Conservation (phyloP, 345 rosid species). For the Eucalyptus pauciflora region DNA sequence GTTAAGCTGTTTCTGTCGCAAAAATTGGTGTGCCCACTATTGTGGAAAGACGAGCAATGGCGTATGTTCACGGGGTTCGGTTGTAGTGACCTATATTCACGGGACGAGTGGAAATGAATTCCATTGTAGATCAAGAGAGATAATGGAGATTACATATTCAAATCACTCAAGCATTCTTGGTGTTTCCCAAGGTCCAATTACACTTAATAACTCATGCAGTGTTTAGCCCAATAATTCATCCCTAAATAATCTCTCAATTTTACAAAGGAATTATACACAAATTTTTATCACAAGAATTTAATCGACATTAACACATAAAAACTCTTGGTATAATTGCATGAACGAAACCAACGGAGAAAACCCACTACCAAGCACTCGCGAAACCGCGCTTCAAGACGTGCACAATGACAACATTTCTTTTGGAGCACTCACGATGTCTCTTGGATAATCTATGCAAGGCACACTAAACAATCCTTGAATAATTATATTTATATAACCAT, state of each 20-base stretch:
- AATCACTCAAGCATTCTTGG: too few species aligned
- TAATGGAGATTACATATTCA: accelerated
- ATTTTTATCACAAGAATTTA: too few species aligned
- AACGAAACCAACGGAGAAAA: too few species aligned
- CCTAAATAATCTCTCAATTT: too few species aligned
- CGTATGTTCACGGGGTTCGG: too few species aligned
- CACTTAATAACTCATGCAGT: accelerated
- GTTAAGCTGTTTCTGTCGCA: background rate
- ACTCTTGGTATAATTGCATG: too few species aligned
- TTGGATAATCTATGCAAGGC: background rate
- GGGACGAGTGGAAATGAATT: too few species aligned
- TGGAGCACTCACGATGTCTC: background rate
- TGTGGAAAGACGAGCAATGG: too few species aligned
- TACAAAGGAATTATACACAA: accelerated
- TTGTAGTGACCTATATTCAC: background rate
- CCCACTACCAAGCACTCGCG: accelerated
- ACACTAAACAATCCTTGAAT: too few species aligned
- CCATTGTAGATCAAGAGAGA: accelerated
- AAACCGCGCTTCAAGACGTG: background rate
- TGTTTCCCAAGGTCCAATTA: background rate
- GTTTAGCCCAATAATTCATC: too few species aligned
- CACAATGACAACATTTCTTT: background rate
- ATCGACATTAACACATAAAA: too few species aligned
- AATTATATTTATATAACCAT: too few species aligned
- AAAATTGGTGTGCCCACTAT: background rate